Base-by-base conservation (phyloP, 441 rosid species). In the Syzygium syzygioides region DNA sequence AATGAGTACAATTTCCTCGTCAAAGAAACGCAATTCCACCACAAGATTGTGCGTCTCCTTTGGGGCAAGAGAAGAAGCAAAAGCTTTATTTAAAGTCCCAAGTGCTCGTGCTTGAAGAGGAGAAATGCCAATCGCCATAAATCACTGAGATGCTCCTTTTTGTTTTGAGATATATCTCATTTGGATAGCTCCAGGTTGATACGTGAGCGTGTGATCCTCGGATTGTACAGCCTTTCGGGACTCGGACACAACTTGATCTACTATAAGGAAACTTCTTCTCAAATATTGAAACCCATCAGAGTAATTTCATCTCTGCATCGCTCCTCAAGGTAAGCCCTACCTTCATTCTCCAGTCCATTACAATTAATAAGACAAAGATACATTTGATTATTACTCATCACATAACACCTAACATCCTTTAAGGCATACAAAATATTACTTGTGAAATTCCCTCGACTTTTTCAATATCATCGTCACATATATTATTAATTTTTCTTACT, bases 181-280 rank as follows among this genome's bases (percentile, higher is more conserved):
- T 12, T 60, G 26, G 30, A 60, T 3, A 3, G 4, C 66, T 60
- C 4, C 3, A 13, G 3, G 15, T 12, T 26, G 9, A 60, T 32
- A 6, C 0, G 18, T 28, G 66, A 59, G 26, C 15, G n/a, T 59
- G 7, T 59, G 7, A 59, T 59, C 7, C 15, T 59, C 64, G 14
- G 6, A 11, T 25, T 26, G 3, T 26, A 26, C 2, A 0, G 30
- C 1, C 64, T 59, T 59, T 0, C 0, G 8, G 4, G 15, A 59
- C 30, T 26, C 7, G 0, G 3, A 59, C 6, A 59, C 1, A 26
- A 26, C 30, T 26, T 26, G 64, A 59, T 59, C 0, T 2, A 0
- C 18, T 59, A 34, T n/a, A 25, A 59, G 15, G 15, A 13, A 25
- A 59, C n/a, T n/a, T n/a, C 2, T 26, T 25, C n/a, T 25, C 62